These are phyloP conservation scores for Balamuthia mandrillaris DNA, from an alignment of 208 protist genomes.

Conservation along the genomic window DNA sequence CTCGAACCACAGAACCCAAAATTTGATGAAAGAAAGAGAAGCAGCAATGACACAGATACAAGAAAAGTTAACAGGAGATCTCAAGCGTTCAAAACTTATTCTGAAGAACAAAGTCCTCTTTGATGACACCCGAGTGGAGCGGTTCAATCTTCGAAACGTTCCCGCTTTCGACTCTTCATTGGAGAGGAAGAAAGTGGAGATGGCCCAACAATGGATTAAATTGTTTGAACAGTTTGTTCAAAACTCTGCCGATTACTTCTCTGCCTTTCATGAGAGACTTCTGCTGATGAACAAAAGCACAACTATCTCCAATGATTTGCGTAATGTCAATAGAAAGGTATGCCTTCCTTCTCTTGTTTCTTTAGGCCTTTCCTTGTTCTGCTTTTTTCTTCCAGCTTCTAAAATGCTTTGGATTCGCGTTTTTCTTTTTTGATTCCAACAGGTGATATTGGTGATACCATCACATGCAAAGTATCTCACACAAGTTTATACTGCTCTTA, in stretches of 20 bases:
- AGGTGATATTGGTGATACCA: neutral
- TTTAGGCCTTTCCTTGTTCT: neutral
- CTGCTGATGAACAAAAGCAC: conserved; percentile 14
- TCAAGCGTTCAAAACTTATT: neutral
- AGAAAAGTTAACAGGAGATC: neutral
- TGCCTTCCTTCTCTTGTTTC: neutral
- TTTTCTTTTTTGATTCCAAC: neutral
- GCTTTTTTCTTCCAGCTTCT: neutral
- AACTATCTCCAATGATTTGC: neutral
- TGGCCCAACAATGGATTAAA: neutral
- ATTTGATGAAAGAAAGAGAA: conserved; percentile 17
- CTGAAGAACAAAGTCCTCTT: neutral
- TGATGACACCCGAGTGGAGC: neutral
- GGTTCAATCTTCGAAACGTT: neutral
- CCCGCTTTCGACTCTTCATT: neutral
- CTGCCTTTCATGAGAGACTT: conserved; percentile 1
- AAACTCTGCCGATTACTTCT: neutral
- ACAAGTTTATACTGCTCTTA: neutral
- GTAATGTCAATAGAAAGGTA: conserved; percentile 22
- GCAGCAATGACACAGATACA: conserved; percentile 17
- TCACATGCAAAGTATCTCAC: conserved; percentile 2
- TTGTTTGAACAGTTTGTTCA: neutral
- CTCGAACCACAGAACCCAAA: neutral
- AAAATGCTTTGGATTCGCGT: neutral
- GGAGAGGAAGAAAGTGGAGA: neutral